These are phyloP conservation scores for Trametes coccinea DNA, from an alignment of 768 basidiomycete species.

Conservation along the genomic window DNA sequence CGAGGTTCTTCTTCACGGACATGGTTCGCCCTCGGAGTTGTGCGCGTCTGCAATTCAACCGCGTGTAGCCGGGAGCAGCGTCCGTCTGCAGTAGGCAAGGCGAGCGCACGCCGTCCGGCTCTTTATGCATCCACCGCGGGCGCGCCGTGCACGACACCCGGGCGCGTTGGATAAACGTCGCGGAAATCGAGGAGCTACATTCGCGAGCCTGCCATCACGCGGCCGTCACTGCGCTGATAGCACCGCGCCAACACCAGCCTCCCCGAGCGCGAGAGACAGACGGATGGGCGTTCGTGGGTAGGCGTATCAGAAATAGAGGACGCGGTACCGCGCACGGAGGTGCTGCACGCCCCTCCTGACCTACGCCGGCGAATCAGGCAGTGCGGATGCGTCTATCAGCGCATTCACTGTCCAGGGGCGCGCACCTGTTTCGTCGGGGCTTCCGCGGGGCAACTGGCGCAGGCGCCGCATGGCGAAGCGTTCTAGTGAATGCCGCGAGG, in stretches of 20 bases:
- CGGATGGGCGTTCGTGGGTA: neutral
- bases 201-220: neutral
- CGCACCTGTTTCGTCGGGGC: neutral
- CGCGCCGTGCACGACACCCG: neutral
- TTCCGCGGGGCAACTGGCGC: slow-evolving; percentile 6
- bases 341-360: slow-evolving; percentile 5
- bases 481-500: neutral
- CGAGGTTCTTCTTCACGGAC: neutral
- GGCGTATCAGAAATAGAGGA: neutral
- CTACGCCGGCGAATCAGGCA: neutral
- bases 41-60: neutral
- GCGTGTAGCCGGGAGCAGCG: neutral
- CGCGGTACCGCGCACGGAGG: neutral
- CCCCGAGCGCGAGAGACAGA: too few relatives aligned
- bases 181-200: slow-evolving; percentile 3
- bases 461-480: neutral
- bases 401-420: slow-evolving; percentile 9
- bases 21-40: neutral
- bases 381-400: neutral
- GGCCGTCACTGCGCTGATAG: neutral
- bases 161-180: slow-evolving; percentile 17
- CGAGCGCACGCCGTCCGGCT: neutral
- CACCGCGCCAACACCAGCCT: too few relatives aligned
- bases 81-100: neutral
- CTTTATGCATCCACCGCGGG: neutral